Conservation (phyloP, 139 green algal genomes). For the Marvania coccoides region DNA sequence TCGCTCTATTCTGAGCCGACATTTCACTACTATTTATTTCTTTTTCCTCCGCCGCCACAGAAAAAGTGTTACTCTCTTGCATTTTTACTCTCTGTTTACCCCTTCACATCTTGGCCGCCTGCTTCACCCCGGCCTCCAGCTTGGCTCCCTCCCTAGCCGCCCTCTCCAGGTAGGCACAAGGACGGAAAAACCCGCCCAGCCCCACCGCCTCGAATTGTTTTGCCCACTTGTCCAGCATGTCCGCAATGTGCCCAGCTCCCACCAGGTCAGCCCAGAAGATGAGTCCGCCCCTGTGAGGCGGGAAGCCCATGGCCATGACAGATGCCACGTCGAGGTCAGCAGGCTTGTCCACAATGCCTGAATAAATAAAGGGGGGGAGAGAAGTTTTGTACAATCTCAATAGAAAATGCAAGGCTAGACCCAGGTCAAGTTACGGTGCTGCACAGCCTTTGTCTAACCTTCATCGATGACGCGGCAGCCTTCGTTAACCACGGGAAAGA, state of each 20-base stretch:
- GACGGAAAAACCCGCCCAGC: slow-evolving; percentile 76
- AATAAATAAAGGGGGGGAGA: neutral
- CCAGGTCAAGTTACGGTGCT: neutral
- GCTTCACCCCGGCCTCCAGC: slow-evolving; percentile 38
- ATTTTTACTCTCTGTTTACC: neutral
- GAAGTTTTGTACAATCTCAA: neutral
- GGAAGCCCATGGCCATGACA: slow-evolving; percentile 98
- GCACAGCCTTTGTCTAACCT: neutral
- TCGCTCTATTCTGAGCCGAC: no score
- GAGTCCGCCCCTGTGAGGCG: slow-evolving; percentile 67
- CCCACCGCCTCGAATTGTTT: slow-evolving; percentile 18
- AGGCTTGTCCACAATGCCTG: slow-evolving; percentile 91
- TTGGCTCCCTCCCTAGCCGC: slow-evolving; percentile 39
- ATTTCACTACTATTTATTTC: neutral
- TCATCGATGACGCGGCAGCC: slow-evolving; percentile 68
- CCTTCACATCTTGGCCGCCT: slow-evolving; percentile 7
- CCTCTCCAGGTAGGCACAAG: slow-evolving; percentile 70
- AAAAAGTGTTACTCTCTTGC: neutral
- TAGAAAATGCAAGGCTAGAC: no score
- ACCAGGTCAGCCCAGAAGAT: slow-evolving; percentile 87
- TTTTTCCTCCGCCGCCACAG: neutral
- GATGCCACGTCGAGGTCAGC: slow-evolving; percentile 93
- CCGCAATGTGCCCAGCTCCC: slow-evolving; percentile 45
- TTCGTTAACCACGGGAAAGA: slow-evolving; percentile 96
- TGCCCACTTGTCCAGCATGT: slow-evolving; percentile 22